Base-by-base conservation (phyloP, 768 basidiomycete genomes). In the Kwoniella sp. region DNA sequence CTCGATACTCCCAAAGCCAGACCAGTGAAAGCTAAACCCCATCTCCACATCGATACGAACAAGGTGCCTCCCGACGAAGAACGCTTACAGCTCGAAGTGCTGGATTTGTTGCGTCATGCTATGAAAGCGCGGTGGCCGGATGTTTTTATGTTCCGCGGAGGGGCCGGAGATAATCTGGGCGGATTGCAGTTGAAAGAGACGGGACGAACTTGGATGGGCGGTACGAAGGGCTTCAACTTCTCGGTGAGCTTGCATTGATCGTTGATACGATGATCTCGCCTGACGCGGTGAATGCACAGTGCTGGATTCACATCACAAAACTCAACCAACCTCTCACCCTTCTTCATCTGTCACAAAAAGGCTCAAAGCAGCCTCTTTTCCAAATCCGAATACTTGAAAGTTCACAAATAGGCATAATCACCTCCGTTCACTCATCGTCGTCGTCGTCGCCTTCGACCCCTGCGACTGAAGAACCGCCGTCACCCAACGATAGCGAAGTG, bases 241-340 rank as follows among this genome's bases (percentile, higher is more conserved):
- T 76, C 73, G 28, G 79, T 79, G 30, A 73, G 75, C 62, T 45
- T 7, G 5, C 47, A 25, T 34, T 3, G 41, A 25, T 51, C 4
- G 9, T 25, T 9, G 15, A 4, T 11, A 11, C 4, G 17, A 23
- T 17, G 50, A 51, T 1, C 31, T 47, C 26, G 41, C 3, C n/a
- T 48, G 31, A 53, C 51, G 30, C 48, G 26, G 2, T 60, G 23
- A n/a, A n/a, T 28, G 8, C 1, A 15, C 50, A 79, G 78, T 73
- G 72, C 38, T 80, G 79, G 79, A 50, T 80, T 1, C 72, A 78
- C 52, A 73, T 80, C 56, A 67, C 71, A 47, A 77, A 77, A 58
- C 58, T 80, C 26, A 74, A 77, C 51, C 67, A 71, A 30, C 74
- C 79, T 4, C 63, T 80, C 23, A 75, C 73, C 4, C 58, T 80